These are phyloP conservation scores for Phalaenopsis equestris DNA, from an alignment of 106 monocot species.

Conservation along the genomic window DNA sequence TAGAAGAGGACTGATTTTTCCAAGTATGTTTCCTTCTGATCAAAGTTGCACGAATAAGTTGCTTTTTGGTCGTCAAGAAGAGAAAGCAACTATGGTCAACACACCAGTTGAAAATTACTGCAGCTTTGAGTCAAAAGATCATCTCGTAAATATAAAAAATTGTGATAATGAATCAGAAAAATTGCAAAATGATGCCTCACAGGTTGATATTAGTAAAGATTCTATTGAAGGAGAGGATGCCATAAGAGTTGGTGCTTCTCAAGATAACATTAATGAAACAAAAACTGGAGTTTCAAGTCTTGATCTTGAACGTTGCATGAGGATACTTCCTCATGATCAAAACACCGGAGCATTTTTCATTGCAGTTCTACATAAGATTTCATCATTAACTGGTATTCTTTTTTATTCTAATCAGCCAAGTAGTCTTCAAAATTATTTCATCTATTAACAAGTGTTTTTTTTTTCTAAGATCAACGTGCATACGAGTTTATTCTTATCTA, in stretches of 20 bases:
- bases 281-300: conserved; percentile 34
- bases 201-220: not conserved
- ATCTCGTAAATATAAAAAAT: conserved; percentile 2
- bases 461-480: not conserved
- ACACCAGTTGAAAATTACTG: conserved; percentile 8
- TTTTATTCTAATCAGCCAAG: not conserved
- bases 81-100: not conserved
- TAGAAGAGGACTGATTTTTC: conserved; percentile 55
- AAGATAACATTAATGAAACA: not conserved
- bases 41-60: conserved; percentile 12
- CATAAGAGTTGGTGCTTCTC: conserved; percentile 5
- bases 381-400: conserved; percentile 43
- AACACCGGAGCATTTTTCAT: conserved; percentile 97
- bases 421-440: not conserved
- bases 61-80: conserved; percentile 5
- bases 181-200: not conserved
- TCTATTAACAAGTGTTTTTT: not conserved
- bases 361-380: conserved; percentile 83
- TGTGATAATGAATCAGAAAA: not conserved
- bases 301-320: conserved; percentile 78
- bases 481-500: no score
- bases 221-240: conserved; percentile 19
- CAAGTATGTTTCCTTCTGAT: conserved; percentile 86
- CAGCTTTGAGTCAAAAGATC: conserved; percentile 5
- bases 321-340: conserved; percentile 97